phyloP scores from a whole-genome alignment of 352 stramenopile genomes.

The Pythium chondricola region DNA sequence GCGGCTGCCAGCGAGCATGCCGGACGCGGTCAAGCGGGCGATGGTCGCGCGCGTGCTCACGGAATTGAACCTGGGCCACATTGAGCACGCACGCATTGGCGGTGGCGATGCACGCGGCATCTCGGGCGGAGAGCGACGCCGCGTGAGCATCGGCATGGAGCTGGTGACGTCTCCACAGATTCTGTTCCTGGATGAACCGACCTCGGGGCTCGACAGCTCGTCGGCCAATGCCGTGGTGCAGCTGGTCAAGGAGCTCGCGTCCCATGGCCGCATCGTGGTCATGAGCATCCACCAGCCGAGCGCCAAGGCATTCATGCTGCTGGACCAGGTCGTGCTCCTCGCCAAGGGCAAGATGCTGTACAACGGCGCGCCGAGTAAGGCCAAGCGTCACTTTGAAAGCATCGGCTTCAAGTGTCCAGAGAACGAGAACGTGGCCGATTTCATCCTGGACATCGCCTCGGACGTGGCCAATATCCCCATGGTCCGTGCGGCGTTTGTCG shows the following conservation, averaged over 20 bases:
- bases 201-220: conserved; percentile 88
- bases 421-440: conserved; percentile 79
- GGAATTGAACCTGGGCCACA: conserved; percentile 67
- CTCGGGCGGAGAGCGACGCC: conserved; percentile 89
- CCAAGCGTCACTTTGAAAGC: conserved; percentile 53
- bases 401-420: conserved; percentile 64
- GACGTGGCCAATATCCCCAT: conserved; percentile 55
- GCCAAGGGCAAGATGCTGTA: conserved; percentile 73
- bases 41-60: conserved; percentile 67
- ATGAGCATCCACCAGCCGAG: conserved; percentile 89
- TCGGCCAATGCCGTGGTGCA: conserved; percentile 88
- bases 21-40: conserved; percentile 45
- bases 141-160: conserved; percentile 92
- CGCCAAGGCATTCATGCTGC: conserved; percentile 82
- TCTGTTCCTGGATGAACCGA: conserved; percentile 90
- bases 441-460: conserved; percentile 71
- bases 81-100: conserved; percentile 48
- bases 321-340: conserved; percentile 90
- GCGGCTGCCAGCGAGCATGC: conserved; percentile 42
- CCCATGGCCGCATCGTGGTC: conserved; percentile 73
- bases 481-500: conserved; percentile 45
- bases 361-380: conserved; percentile 36
- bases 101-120: conserved; percentile 72
- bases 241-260: conserved; percentile 82
- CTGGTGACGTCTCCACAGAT: conserved; percentile 88